A percentile compares a stretch with the other conserved stretches of the same genome.
Conservation (phyloP, 352 stramenopile genomes). For the Pythium vanterpoolii region DNA sequence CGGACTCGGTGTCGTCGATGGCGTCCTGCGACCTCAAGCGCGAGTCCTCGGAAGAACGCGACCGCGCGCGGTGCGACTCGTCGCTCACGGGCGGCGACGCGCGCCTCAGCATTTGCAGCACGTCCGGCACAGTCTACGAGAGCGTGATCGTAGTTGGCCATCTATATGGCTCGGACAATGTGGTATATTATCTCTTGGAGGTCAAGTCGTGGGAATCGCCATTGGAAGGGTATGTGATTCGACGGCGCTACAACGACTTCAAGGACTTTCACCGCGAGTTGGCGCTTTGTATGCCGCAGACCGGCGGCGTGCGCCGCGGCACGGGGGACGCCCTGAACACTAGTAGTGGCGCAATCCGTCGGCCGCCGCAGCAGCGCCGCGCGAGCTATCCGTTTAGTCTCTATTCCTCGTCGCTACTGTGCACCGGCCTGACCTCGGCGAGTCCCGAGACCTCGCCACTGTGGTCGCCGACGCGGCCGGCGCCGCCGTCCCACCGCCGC, state of each 20-base stretch:
- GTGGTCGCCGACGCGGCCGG: slow-evolving; percentile 41
- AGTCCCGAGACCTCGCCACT: slow-evolving; percentile 41
- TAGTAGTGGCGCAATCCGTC: not conserved
- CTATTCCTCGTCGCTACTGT: slow-evolving; percentile 51
- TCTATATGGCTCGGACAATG: slow-evolving; percentile 50
- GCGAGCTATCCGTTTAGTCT: slow-evolving; percentile 10
- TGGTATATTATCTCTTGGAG: slow-evolving; percentile 78
- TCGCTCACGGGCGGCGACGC: slow-evolving; percentile 26
- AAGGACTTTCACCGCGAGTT: slow-evolving; percentile 57
- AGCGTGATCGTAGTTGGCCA: slow-evolving; percentile 69
- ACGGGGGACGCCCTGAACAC: not conserved
- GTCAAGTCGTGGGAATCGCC: slow-evolving; percentile 67
- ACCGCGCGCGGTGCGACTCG: slow-evolving; percentile 36
- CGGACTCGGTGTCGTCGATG: slow-evolving; percentile 2
- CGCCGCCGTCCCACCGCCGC: slow-evolving; percentile 18
- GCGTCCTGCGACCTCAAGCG: slow-evolving; percentile 16
- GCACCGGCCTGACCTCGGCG: slow-evolving; percentile 33
- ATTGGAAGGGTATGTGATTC: slow-evolving; percentile 77
- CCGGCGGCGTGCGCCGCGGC: slow-evolving; percentile 21
- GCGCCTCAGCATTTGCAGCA: slow-evolving; percentile 61
- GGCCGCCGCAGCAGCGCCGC: slow-evolving; percentile 9
- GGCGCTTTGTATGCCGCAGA: slow-evolving; percentile 42
- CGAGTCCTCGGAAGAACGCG: slow-evolving; percentile 23
- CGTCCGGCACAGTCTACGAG: slow-evolving; percentile 66
- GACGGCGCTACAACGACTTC: slow-evolving; percentile 76